Conservation (phyloP, 257 asterid species). For the Nicotiana undulata region DNA sequence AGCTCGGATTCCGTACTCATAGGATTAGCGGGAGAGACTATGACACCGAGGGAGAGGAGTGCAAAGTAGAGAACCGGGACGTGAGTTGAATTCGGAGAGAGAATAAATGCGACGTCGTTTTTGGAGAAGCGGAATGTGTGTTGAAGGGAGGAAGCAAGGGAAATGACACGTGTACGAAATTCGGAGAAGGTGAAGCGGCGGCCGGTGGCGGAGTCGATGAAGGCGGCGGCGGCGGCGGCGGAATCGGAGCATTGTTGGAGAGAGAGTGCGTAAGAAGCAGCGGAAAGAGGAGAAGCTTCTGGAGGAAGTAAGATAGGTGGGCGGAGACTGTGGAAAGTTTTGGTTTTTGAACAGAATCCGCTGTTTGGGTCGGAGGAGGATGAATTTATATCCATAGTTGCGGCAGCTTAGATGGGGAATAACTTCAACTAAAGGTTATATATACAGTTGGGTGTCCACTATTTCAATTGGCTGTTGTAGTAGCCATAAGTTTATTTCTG, state of each 20-base stretch:
- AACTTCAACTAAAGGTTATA: background rate
- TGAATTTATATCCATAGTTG: background rate
- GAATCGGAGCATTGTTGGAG: conserved; percentile 20
- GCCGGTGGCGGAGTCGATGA: conserved; percentile 33
- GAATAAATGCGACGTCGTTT: conserved; percentile 30
- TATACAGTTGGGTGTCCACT: background rate
- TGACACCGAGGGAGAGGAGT: conserved; percentile 37
- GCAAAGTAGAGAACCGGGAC: conserved; percentile 40
- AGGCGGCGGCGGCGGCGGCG: conserved; percentile 23
- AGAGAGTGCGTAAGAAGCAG: conserved; percentile 31
- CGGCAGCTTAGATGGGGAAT: background rate
- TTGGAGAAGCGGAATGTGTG: conserved; percentile 14
- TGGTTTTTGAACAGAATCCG: conserved; percentile 36
- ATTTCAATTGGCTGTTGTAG: too few species aligned
- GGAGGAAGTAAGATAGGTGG: conserved; percentile 36
- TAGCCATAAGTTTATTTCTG: too few species aligned
- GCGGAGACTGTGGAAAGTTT: conserved; percentile 39
- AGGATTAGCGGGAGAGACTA: conserved; percentile 35
- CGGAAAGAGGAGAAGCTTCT: conserved; percentile 33
- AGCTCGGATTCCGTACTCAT: conserved; percentile 30
- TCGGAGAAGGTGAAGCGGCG: conserved; percentile 24
- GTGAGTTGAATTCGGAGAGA: conserved; percentile 30
- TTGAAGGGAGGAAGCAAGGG: conserved; percentile 28
- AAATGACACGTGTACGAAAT: conserved; percentile 11
- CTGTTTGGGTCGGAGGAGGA: background rate